These are phyloP conservation scores for Trametes coccinea DNA, from an alignment of 768 basidiomycete genomes.

Conservation along the genomic window DNA sequence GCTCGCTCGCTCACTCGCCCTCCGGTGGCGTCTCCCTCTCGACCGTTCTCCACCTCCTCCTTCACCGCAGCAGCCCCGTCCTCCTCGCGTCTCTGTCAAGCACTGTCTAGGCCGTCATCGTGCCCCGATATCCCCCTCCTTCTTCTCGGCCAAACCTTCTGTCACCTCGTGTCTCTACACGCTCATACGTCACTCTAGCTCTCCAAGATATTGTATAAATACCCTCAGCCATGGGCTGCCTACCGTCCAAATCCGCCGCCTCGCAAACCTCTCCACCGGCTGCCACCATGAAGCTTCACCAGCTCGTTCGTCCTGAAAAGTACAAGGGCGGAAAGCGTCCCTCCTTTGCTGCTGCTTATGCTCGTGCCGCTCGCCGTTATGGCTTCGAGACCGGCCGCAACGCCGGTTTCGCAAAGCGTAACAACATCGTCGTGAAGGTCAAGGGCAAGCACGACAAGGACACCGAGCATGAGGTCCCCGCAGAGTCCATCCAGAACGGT, in stretches of 20 bases:
- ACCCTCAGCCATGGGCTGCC: constrained; percentile 16
- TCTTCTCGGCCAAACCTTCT: neutral
- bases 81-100: neutral
- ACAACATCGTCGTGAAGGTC: constrained; percentile 34
- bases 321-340: constrained; percentile 28
- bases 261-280: neutral
- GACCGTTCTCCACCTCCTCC: neutral
- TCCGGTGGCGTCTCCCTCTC: constrained; percentile 14
- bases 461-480: constrained; percentile 33
- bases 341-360: constrained; percentile 32
- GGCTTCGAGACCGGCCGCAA: constrained; percentile 31
- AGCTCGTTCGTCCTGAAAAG: constrained; percentile 26
- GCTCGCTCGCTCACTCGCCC: neutral
- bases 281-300: constrained; percentile 21
- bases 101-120: neutral
- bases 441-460: constrained; percentile 26
- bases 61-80: neutral
- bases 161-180: neutral
- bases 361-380: constrained; percentile 32
- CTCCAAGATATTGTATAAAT: constrained; percentile 2
- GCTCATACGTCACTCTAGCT: neutral
- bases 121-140: neutral
- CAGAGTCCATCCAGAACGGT: constrained; percentile 34
- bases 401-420: constrained; percentile 31
- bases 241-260: constrained; percentile 12